Base-by-base conservation (phyloP, 352 stramenopile species). In the Pythium chondricola region DNA sequence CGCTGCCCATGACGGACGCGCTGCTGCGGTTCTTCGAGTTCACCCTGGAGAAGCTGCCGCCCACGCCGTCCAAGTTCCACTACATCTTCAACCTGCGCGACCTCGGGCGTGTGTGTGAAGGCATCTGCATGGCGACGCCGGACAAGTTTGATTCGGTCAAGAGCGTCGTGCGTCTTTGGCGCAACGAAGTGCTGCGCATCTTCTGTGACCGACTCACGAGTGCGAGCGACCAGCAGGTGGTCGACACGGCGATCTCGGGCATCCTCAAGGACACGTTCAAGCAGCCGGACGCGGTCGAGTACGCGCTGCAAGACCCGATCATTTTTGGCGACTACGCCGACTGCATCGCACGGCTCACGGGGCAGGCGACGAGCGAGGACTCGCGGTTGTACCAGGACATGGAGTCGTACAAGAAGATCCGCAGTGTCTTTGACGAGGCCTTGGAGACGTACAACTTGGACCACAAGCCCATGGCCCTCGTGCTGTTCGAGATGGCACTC, bases 1-100 rank as follows among this genome's bases (percentile, higher is more conserved):
- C 72, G 0, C 27, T 66, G 10, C 93, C 93, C 17, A 69, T 98
- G 38, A 97, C 91, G 1, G 72, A 88, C 14, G 69, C 75, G 4
- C 81, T 95, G 6, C 63, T 98, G 7, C 61, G 75, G 5, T 76
- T 98, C 20, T 98, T 97, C 48, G 72, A 93, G 33, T 88, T 92
- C 37, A 87, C 92, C 10, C 43, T 97, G 1, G 88, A 98, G 29
- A 93, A 90, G 42, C 61, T 98, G 10, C 92, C 89, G 5, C 89
- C 93, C 0, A 98, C 93, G 13, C 93, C 92, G 18, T 94, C 85
- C 29, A 97, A 98, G 53, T 98, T 98, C 45, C 93, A 97, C 62
- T 98, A 98, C 63, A 97, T 98, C 43, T 98, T 98, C 63, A 98
- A 98, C 36, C 65, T 98, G n/a, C 78, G 94, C 0, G 94, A 98